Conservation (phyloP, 805 yeast genomes). For the Wickerhamomyces chambardii region DNA sequence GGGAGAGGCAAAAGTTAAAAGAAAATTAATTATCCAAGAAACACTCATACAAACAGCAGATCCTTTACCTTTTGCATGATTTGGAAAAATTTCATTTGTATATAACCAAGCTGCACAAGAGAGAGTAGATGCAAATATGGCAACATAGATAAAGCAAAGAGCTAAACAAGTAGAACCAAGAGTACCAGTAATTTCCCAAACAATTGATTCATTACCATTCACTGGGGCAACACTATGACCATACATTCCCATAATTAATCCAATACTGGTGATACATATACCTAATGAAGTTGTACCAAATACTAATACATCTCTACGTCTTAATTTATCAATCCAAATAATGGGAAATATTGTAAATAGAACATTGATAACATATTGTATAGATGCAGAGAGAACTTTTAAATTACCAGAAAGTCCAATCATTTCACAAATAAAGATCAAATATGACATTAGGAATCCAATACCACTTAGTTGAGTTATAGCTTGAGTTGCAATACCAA, state of each 20-base stretch:
- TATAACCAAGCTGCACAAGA: constrained; percentile 40
- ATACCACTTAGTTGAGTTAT: constrained; percentile 38
- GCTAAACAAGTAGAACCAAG: constrained; percentile 36
- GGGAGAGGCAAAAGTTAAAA: constrained; percentile 31
- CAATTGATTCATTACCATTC: constrained; percentile 23
- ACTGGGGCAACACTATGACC: constrained; percentile 24
- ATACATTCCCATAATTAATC: constrained; percentile 23
- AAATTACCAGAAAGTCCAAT: constrained; percentile 30
- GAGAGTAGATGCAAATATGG: constrained; percentile 36
- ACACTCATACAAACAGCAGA: constrained; percentile 34
- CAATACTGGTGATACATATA: constrained; percentile 24
- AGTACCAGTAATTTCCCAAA: constrained; percentile 24
- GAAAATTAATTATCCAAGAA: constrained; percentile 33
- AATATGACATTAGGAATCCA: constrained; percentile 32
- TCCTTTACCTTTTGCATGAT: constrained; percentile 35
- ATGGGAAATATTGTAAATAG: constrained; percentile 36
- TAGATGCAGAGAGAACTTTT: constrained; percentile 24
- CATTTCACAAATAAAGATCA: constrained; percentile 36
- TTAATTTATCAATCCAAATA: constrained; percentile 28
- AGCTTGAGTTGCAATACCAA: constrained; percentile 30
- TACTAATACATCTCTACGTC: constrained; percentile 37
- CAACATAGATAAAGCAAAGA: constrained; percentile 32
- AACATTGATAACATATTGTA: constrained; percentile 30
- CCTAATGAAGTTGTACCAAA: constrained; percentile 33
- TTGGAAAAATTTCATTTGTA: constrained; percentile 39